Conservation (phyloP, 331 rosid species). For the Spiraea crenata region DNA sequence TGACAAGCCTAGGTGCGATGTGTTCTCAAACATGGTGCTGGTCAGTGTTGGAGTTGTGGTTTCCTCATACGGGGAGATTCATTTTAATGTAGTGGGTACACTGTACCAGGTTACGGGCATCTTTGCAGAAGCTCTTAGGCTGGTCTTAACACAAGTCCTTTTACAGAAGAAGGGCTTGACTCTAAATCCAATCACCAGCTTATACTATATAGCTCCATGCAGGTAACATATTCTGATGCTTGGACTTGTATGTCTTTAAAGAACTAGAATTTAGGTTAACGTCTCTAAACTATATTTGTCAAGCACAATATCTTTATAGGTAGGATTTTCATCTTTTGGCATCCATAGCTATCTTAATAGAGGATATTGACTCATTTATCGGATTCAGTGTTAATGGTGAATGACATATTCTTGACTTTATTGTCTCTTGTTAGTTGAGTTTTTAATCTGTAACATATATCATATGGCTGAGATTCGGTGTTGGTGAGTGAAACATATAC, state of each 20-base stretch:
- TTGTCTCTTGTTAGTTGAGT: neutral
- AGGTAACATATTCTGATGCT: slow-evolving; percentile 47
- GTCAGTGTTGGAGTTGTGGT: slow-evolving; percentile 97
- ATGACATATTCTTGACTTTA: neutral
- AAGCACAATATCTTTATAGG: neutral
- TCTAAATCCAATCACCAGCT: slow-evolving; percentile 87
- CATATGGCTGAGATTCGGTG: slow-evolving; percentile 3
- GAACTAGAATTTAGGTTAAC: neutral
- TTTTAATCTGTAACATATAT: neutral
- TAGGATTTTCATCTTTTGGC: neutral
- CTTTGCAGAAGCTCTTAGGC: slow-evolving; percentile 94
- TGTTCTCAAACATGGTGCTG: slow-evolving; percentile 90
- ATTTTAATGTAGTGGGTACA: slow-evolving; percentile 87
- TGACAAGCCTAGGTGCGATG: slow-evolving; percentile 88
- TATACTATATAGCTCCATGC: slow-evolving; percentile 98
- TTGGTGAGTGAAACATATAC: slow-evolving; percentile 2
- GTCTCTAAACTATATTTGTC: neutral
- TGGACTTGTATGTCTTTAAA: neutral
- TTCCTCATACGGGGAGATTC: slow-evolving; percentile 94
- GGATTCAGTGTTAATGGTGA: neutral
- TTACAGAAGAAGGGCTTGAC: slow-evolving; percentile 92
- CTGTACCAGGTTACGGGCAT: slow-evolving; percentile 92
- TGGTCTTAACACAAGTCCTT: slow-evolving; percentile 95
- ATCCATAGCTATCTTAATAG: neutral
- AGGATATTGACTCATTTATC: neutral